Evolutionary conservation across 129 eudicot genomes (phyloP).

Genomic region (Flaveria linearis): DNA sequence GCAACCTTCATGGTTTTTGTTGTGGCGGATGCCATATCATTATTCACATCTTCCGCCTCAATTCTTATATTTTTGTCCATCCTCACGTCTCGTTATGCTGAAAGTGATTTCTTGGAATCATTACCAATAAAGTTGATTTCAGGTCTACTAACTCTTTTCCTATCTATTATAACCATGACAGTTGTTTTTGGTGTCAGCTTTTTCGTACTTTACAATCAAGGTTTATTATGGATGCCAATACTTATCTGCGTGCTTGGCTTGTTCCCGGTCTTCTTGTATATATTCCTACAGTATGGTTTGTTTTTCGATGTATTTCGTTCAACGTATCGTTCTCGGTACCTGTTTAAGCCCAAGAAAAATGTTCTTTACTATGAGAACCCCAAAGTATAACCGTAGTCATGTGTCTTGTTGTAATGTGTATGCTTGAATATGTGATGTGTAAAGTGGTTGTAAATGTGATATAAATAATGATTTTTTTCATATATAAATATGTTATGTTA

Average conservation of each 20-base stretch:
- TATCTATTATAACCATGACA: conserved; percentile 26
- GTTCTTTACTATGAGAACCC: conserved; percentile 22
- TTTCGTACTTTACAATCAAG: conserved; percentile 29
- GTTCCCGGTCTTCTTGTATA: conserved; percentile 15
- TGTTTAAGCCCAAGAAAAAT: conserved; percentile 23
- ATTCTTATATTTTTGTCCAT: conserved; percentile 27
- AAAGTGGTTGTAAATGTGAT: background rate
- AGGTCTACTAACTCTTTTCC: conserved; percentile 23
- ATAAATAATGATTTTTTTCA: background rate
- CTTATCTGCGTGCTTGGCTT: conserved; percentile 30
- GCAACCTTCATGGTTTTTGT: conserved; percentile 26
- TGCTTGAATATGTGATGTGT: background rate
- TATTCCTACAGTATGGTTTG: conserved; percentile 22
- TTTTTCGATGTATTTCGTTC: background rate
- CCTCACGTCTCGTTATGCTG: conserved; percentile 37
- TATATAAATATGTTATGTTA: background rate
- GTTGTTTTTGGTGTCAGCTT: conserved; percentile 29
- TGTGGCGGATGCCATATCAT: conserved; percentile 38
- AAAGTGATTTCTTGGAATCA: conserved; percentile 32
- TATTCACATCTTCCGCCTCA: conserved; percentile 17
- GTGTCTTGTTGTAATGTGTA: background rate
- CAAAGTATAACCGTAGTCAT: conserved; percentile 24
- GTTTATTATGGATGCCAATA: conserved; percentile 32
- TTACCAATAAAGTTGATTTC: conserved; percentile 25
- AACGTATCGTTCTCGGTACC: conserved; percentile 12